These are phyloP conservation scores for Myxozyma neotropica DNA, from an alignment of 805 yeast genomes.

Conservation along the genomic window DNA sequence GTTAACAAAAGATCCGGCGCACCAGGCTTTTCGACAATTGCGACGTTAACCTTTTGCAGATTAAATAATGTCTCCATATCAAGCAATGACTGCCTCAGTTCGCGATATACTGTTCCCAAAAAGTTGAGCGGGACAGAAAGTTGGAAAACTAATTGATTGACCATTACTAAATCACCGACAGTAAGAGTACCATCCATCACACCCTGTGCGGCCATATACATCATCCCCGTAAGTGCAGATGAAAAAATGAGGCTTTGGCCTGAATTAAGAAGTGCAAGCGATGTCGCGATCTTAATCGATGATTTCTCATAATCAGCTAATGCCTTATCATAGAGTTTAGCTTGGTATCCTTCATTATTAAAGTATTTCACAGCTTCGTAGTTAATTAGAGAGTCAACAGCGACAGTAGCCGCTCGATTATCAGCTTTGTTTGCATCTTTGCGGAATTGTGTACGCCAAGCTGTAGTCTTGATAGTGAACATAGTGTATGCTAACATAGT, in stretches of 20 bases:
- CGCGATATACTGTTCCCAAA: constrained; percentile 93
- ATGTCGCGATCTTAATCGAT: constrained; percentile 70
- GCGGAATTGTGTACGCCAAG: constrained; percentile 95
- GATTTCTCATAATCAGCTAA: constrained; percentile 73
- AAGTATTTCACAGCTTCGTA: constrained; percentile 93
- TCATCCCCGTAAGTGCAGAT: constrained; percentile 89
- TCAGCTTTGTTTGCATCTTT: constrained; percentile 90
- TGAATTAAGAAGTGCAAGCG: constrained; percentile 69
- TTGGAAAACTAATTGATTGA: constrained; percentile 95
- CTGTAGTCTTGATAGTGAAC: constrained; percentile 88
- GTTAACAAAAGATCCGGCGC: constrained; percentile 63
- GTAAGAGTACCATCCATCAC: constrained; percentile 80
- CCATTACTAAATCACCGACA: constrained; percentile 92
- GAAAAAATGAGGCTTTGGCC: constrained; percentile 84
- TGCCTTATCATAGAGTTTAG: constrained; percentile 75
- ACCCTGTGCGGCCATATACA: constrained; percentile 92
- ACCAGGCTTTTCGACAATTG: constrained; percentile 60
- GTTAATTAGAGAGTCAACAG: constrained; percentile 89
- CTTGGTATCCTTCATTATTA: constrained; percentile 83
- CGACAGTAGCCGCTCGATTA: constrained; percentile 92
- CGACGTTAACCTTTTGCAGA: constrained; percentile 72
- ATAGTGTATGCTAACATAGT: constrained; percentile 89
- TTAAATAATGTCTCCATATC: constrained; percentile 96
- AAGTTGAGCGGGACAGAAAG: constrained; percentile 92
- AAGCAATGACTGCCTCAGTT: constrained; percentile 84